Evolutionary conservation across 2,329 filamentous ascomycete species (phyloP).

Genomic region (Mycosphaerella arachidis): DNA sequence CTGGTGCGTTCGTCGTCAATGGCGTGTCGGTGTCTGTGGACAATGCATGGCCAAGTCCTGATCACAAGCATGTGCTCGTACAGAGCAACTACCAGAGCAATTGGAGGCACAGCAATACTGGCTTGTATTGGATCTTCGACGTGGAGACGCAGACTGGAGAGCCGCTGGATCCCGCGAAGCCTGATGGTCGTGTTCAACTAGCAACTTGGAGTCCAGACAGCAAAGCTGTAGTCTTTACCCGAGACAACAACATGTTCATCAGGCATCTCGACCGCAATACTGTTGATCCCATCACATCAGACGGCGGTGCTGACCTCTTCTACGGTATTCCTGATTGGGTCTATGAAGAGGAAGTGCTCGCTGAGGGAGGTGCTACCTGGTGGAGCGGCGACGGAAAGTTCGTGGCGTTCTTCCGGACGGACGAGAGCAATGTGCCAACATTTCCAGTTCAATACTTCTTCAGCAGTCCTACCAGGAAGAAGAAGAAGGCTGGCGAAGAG

Average conservation of each 20-base stretch:
- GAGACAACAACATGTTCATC: conserved; percentile 84
- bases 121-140: conserved; percentile 86
- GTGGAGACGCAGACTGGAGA: conserved; percentile 73
- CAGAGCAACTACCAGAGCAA: conserved; percentile 67
- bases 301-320: conserved; percentile 84
- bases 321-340: conserved; percentile 98
- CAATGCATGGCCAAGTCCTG: conserved; percentile 69
- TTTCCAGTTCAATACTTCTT: conserved; percentile 94
- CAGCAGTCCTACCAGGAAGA: conserved; percentile 72
- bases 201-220: conserved; percentile 86
- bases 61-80: conserved; percentile 84
- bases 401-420: conserved; percentile 85
- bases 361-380: conserved; percentile 80
- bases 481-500: conserved; percentile 67
- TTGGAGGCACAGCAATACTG: conserved; percentile 87
- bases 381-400: conserved; percentile 89
- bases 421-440: conserved; percentile 86
- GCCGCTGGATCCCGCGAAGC: conserved; percentile 67
- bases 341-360: conserved; percentile 82
- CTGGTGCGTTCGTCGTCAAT: conserved; percentile 57
- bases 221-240: conserved; percentile 82
- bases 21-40: conserved; percentile 53
- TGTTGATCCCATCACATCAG: conserved; percentile 71
- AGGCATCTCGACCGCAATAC: conserved; percentile 59
- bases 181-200: conserved; percentile 67